phyloP scores from a whole-genome alignment of 129 eudicot genomes.

The Logfia minima region DNA sequence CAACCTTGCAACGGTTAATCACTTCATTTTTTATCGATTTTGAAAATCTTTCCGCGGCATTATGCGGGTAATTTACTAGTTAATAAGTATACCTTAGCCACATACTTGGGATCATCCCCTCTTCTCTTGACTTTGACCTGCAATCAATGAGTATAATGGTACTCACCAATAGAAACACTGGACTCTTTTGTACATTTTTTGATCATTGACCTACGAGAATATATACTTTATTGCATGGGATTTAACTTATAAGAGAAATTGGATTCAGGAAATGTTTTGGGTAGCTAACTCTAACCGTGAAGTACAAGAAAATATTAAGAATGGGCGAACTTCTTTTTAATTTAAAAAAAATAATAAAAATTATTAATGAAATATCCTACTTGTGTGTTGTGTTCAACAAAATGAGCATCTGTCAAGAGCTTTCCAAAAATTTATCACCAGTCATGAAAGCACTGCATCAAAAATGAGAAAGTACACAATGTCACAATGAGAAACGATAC shows the following conservation, averaged over 20 bases:
- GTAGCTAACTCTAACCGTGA: not conserved
- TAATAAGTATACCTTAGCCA: constrained; percentile 67
- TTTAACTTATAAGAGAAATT: not conserved
- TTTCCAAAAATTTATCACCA: no score
- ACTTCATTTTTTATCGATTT: no score
- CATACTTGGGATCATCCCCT: constrained; percentile 95
- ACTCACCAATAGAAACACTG: constrained; percentile 4
- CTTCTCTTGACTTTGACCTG: constrained; percentile 98
- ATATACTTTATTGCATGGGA: not conserved
- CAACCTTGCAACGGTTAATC: no score
- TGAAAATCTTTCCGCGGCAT: no score
- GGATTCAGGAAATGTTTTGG: not conserved
- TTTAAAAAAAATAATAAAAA: not conserved
- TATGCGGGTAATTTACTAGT: not conserved
- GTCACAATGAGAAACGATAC: no score
- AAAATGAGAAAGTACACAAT: no score
- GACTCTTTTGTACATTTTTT: not conserved
- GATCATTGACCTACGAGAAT: constrained; percentile 2
- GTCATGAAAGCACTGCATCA: no score
- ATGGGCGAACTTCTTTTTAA: not conserved
- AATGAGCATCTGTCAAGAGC: no score
- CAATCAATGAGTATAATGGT: constrained; percentile 21
- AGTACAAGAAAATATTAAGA: not conserved
- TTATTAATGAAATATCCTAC: no score
- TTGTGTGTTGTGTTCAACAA: no score